phyloP scores from a whole-genome alignment of 306 rosid species.

The Quercus gilva region DNA sequence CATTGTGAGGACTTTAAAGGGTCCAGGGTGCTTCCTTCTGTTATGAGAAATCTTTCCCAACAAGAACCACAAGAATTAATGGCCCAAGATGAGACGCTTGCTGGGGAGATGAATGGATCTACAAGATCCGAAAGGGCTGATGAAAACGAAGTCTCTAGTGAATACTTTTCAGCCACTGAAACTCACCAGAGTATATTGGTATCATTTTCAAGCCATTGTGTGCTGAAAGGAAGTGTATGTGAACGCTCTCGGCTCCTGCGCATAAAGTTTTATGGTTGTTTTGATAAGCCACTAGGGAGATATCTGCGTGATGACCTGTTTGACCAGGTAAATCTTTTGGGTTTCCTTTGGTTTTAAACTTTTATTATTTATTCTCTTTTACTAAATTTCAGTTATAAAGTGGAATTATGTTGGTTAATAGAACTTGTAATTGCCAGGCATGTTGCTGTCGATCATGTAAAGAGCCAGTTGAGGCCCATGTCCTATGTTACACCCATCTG shows the following conservation, averaged over 20 bases:
- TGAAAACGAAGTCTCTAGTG: slow-evolving; percentile 67
- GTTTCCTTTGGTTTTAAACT: background rate
- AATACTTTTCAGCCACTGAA: slow-evolving; percentile 82
- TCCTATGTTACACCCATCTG: slow-evolving; percentile 78
- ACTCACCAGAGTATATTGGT: slow-evolving; percentile 94
- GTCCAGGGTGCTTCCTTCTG: slow-evolving; percentile 18
- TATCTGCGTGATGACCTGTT: slow-evolving; percentile 86
- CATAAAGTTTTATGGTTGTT: slow-evolving; percentile 85
- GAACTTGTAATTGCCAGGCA: slow-evolving; percentile 42
- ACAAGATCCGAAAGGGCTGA: slow-evolving; percentile 42
- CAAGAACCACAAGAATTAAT: slow-evolving; percentile 40
- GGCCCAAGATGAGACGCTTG: slow-evolving; percentile 39
- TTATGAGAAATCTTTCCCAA: slow-evolving; percentile 35
- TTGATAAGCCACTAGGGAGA: slow-evolving; percentile 97
- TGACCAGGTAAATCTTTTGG: slow-evolving; percentile 51
- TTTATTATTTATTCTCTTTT: slow-evolving; percentile 1
- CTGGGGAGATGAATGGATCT: slow-evolving; percentile 40
- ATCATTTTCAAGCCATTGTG: slow-evolving; percentile 87
- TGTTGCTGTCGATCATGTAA: slow-evolving; percentile 73
- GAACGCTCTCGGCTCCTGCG: slow-evolving; percentile 88
- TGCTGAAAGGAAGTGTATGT: slow-evolving; percentile 74
- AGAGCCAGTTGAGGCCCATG: slow-evolving; percentile 76
- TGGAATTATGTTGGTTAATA: background rate
- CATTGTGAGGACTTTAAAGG: slow-evolving; percentile 38
- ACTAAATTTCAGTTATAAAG: slow-evolving; percentile 10